Conservation (phyloP, 345 rosid species). For the Angophora floribunda region DNA sequence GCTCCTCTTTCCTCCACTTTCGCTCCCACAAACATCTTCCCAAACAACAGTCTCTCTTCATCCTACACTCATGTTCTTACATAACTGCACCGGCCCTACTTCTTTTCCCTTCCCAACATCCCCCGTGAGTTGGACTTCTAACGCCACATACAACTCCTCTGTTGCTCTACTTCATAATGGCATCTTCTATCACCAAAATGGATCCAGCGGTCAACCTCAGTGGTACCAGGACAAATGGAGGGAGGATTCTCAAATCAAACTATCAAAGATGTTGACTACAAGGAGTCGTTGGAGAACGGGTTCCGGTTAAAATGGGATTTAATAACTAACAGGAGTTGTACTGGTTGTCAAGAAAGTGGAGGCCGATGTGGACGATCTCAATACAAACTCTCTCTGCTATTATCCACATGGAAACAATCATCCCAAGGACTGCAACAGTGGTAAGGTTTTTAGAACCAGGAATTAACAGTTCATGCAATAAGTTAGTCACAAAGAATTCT, state of each 20-base stretch:
- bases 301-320: constrained; percentile 7
- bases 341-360: constrained; percentile 6
- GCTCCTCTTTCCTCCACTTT: not conserved
- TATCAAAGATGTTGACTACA: not conserved
- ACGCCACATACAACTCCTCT: not conserved
- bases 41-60: not conserved
- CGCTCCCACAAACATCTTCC: not conserved
- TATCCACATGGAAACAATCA: constrained; percentile 9
- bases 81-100: not conserved
- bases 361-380: constrained; percentile 16
- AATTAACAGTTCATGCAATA: too few species aligned
- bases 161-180: not conserved
- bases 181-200: too few species aligned
- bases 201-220: not conserved
- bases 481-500: too few species aligned
- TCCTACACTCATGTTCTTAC: not conserved
- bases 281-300: not conserved
- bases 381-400: not conserved
- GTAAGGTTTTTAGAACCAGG: too few species aligned
- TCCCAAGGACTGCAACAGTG: too few species aligned
- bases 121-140: not conserved
- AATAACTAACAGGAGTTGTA: not conserved
- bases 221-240: not conserved
- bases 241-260: not conserved
- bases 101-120: not conserved